Conservation (phyloP, 805 yeast genomes). For the Saccharomycopsis olivae region DNA sequence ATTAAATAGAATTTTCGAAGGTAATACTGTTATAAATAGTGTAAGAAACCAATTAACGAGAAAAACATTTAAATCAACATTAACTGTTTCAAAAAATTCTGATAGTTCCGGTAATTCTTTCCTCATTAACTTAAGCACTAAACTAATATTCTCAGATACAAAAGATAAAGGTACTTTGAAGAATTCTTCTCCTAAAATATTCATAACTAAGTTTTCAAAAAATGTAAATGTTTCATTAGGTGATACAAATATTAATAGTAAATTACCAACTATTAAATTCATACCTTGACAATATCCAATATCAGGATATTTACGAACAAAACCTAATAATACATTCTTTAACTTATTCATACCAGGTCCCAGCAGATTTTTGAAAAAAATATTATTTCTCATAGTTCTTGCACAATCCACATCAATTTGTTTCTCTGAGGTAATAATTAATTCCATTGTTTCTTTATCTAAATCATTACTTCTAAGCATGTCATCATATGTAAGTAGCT, state of each 20-base stretch:
- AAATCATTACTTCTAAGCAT: neutral
- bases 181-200: conserved; percentile 34
- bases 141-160: no score
- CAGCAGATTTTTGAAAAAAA: conserved; percentile 37
- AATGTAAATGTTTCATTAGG: conserved; percentile 48
- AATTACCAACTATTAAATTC: conserved; percentile 47
- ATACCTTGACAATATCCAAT: conserved; percentile 53
- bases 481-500: conserved; percentile 22
- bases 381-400: conserved; percentile 45
- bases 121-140: no score
- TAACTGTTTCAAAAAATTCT: conserved; percentile 30
- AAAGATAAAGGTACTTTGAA: conserved; percentile 29
- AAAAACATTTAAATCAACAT: conserved; percentile 38
- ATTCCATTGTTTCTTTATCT: no score
- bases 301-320: conserved; percentile 34
- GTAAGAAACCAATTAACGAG: conserved; percentile 50
- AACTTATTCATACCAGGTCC: conserved; percentile 45
- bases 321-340: conserved; percentile 38
- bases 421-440: conserved; percentile 23
- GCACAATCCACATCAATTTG: conserved; percentile 45
- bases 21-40: conserved; percentile 40
- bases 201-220: conserved; percentile 37
- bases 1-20: conserved; percentile 40
- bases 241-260: conserved; percentile 32
- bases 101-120: no score